A percentile compares a stretch with the other conserved stretches of the same genome.
phyloP scores from a whole-genome alignment of 192 early-diverging fungal genomes.

The Coemansia sp. region DNA sequence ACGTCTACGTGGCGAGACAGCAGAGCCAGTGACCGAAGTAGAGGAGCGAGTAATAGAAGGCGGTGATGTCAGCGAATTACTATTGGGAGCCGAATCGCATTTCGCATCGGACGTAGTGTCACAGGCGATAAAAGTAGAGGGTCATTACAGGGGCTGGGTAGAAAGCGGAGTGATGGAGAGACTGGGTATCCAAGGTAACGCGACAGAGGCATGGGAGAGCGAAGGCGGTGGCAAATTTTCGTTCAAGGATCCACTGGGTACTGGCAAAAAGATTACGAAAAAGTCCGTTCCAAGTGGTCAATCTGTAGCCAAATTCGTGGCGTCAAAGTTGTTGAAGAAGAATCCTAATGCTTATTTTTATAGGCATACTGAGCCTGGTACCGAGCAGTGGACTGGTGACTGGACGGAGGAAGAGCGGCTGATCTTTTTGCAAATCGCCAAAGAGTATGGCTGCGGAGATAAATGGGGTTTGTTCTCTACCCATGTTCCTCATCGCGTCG shows the following conservation, averaged over 20 bases:
- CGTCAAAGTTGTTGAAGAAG: slow-evolving; percentile 71
- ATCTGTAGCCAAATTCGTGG: slow-evolving; percentile 54
- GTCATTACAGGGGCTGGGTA: slow-evolving; percentile 71
- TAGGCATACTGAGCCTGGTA: slow-evolving; percentile 74
- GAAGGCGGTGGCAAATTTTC: slow-evolving; percentile 77
- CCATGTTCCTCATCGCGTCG: slow-evolving; percentile 48
- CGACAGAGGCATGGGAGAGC: slow-evolving; percentile 72
- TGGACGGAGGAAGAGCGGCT: slow-evolving; percentile 69
- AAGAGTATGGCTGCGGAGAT: slow-evolving; percentile 48
- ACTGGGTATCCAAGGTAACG: slow-evolving; percentile 62
- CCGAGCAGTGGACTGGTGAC: slow-evolving; percentile 74
- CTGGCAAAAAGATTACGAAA: slow-evolving; percentile 48
- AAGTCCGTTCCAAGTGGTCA: slow-evolving; percentile 33
- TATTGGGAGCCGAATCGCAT: slow-evolving; percentile 60
- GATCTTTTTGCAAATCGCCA: slow-evolving; percentile 60
- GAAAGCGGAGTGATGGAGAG: slow-evolving; percentile 60
- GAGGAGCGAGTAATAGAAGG: slow-evolving; percentile 45
- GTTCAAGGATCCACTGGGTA: slow-evolving; percentile 65
- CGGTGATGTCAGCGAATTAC: slow-evolving; percentile 25
- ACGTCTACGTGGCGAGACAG: slow-evolving; percentile 48
- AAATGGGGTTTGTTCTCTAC: slow-evolving; percentile 56
- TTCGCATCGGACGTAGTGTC: slow-evolving; percentile 56
- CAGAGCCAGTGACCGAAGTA: slow-evolving; percentile 26
- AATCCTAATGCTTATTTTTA: slow-evolving; percentile 82
- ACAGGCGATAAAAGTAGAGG: slow-evolving; percentile 61